Conservation (phyloP, 2,329 filamentous ascomycete species). For the Teratosphaeria viscida region DNA sequence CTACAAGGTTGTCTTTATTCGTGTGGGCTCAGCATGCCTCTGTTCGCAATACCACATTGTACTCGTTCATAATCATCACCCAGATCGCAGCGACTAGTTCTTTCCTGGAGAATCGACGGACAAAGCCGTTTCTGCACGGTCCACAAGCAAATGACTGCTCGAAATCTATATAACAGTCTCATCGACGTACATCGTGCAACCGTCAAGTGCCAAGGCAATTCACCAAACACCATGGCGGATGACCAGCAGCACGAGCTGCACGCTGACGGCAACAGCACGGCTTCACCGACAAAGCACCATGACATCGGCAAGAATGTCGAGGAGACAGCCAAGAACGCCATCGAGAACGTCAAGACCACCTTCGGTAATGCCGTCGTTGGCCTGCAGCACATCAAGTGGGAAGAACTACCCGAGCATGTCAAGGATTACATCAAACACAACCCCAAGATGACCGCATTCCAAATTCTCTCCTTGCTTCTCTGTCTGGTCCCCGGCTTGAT, state of each 20-base stretch:
- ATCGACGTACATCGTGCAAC: too few relatives aligned
- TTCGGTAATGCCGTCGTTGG: neutral
- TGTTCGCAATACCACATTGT: too few relatives aligned
- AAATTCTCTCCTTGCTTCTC: conserved; percentile 2
- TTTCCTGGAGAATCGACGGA: too few relatives aligned
- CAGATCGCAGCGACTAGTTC: too few relatives aligned
- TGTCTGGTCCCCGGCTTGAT: conserved; percentile 1
- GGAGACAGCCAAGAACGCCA: conserved; percentile 1
- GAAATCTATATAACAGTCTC: too few relatives aligned
- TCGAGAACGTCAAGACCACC: neutral
- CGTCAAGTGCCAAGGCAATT: neutral
- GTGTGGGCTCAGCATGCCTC: too few relatives aligned
- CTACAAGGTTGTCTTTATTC: too few relatives aligned
- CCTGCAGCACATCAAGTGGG: conserved; percentile 1
- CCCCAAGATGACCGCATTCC: conserved; percentile 4
- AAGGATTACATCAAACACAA: conserved; percentile 3
- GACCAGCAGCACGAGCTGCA: neutral
- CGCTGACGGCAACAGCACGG: neutral
- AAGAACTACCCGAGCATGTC: neutral
- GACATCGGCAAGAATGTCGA: neutral
- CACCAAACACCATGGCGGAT: neutral
- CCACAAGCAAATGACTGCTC: too few relatives aligned
- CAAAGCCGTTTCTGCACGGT: too few relatives aligned
- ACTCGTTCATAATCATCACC: too few relatives aligned
- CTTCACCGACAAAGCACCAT: neutral